Percentiles rank a stretch among this genome's conserved stretches.
Evolutionary conservation across 179 eudicot species (phyloP).

Genomic region (Beta macrorhiza): DNA sequence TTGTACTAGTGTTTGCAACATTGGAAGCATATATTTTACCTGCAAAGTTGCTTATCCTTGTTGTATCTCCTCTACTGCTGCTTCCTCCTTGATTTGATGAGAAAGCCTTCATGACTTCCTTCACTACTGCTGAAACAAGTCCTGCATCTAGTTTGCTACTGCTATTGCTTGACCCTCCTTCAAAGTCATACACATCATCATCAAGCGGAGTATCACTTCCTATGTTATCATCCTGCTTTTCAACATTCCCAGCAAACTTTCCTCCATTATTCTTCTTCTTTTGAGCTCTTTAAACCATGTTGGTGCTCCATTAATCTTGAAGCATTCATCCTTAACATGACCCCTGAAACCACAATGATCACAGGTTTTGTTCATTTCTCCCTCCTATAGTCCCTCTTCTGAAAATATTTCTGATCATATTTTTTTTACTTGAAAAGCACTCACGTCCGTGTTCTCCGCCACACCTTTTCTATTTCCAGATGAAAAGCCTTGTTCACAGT

Average conservation of each 20-base stretch:
- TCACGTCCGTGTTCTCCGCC: background rate
- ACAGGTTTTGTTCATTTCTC: background rate
- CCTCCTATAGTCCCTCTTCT: background rate
- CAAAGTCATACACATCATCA: no score
- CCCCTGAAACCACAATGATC: background rate
- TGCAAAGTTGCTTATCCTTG: background rate
- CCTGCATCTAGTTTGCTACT: no score
- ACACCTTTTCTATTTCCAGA: no score
- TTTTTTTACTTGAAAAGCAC: background rate
- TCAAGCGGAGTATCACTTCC: background rate
- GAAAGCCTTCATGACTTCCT: background rate
- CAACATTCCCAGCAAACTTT: background rate
- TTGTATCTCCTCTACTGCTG: background rate
- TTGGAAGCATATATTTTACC: background rate
- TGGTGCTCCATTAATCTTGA: background rate
- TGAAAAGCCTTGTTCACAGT: no score
- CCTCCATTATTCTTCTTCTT: background rate
- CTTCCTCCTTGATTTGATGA: background rate
- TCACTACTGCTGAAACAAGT: background rate
- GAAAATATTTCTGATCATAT: no score
- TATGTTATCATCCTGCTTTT: background rate
- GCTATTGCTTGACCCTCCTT: no score
- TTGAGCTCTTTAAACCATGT: background rate
- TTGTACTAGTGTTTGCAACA: no score
- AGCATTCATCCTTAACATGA: background rate